phyloP scores from a whole-genome alignment of 2,329 filamentous ascomycete species.

The Cordyceps fumosorosea region DNA sequence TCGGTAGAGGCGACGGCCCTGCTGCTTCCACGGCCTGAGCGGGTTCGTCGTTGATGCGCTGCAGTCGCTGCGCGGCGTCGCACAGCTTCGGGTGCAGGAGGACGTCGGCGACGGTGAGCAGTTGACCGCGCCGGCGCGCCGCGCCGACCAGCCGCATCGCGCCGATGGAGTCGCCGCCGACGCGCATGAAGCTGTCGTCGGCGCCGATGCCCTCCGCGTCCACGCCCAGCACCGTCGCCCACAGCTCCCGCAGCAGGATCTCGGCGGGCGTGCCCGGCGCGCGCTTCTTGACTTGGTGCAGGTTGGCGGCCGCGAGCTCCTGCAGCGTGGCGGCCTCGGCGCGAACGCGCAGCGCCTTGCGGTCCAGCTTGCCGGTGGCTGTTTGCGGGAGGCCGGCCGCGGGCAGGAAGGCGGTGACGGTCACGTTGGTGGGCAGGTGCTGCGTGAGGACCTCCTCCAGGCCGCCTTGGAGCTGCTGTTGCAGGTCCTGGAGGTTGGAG shows the following conservation, averaged over 20 bases:
- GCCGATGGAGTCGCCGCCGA: conserved; percentile 33
- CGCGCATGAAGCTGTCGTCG: conserved; percentile 26
- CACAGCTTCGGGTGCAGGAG: conserved; percentile 29
- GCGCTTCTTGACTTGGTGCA: not conserved
- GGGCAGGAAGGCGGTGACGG: conserved; percentile 17
- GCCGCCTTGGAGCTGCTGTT: conserved; percentile 18
- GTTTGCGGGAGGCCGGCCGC: conserved; percentile 15
- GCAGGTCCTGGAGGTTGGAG: not conserved
- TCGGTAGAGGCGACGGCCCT: not conserved
- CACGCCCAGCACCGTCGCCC: conserved; percentile 31
- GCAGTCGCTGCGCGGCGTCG: conserved; percentile 31
- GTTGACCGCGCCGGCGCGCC: conserved; percentile 21
- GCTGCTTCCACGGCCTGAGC: not conserved
- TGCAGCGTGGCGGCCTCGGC: not conserved
- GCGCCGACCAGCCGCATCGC: conserved; percentile 29
- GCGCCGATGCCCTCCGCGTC: conserved; percentile 22
- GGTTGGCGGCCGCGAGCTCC: not conserved
- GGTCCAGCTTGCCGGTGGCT: conserved; percentile 15
- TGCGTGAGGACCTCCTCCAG: conserved; percentile 17
- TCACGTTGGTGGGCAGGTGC: conserved; percentile 14
- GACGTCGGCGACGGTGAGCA: conserved; percentile 21
- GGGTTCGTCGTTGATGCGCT: conserved; percentile 15
- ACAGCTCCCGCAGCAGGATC: conserved; percentile 15
- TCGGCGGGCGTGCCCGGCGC: not conserved
- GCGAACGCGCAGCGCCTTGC: conserved; percentile 8